phyloP scores from a whole-genome alignment of 2,329 filamentous ascomycete species.

The Cadophora sp. region DNA sequence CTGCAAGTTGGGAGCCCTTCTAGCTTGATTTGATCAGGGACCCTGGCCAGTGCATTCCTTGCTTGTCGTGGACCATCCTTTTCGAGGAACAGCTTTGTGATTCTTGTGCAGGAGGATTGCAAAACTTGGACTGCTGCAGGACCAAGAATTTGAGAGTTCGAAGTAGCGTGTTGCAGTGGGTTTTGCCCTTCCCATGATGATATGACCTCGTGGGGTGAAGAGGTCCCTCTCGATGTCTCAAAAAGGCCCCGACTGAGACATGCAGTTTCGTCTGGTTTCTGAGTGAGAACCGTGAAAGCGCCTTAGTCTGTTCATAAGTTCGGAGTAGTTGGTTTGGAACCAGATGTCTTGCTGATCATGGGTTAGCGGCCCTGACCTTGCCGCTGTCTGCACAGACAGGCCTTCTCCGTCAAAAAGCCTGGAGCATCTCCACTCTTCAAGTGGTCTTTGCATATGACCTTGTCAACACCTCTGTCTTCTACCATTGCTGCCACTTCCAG shows the following conservation, averaged over 20 bases:
- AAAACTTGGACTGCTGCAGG: conserved; percentile 3
- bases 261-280: conserved; percentile 27
- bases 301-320: conserved; percentile 4
- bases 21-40: conserved; percentile 7
- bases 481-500: conserved; percentile 10
- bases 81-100: conserved; percentile 8
- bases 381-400: conserved; percentile 27
- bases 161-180: not conserved
- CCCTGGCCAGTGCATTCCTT: conserved; percentile 12
- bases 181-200: not conserved
- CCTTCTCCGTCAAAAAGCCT: conserved; percentile 24
- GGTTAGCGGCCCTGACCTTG: conserved; percentile 21
- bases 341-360: conserved; percentile 19
- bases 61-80: conserved; percentile 13
- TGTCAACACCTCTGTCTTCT: conserved; percentile 16
- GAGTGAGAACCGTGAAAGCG: not conserved
- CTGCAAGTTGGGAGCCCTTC: conserved; percentile 18
- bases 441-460: conserved; percentile 23
- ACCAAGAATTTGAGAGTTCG: not conserved
- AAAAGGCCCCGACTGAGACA: conserved; percentile 21
- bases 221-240: conserved; percentile 5
- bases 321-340: conserved; percentile 8
- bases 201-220: not conserved
- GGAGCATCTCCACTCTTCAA: conserved; percentile 24
- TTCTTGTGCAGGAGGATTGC: not conserved